Evolutionary conservation across 345 rosid genomes (phyloP).

Genomic region (Turritis glabra): DNA sequence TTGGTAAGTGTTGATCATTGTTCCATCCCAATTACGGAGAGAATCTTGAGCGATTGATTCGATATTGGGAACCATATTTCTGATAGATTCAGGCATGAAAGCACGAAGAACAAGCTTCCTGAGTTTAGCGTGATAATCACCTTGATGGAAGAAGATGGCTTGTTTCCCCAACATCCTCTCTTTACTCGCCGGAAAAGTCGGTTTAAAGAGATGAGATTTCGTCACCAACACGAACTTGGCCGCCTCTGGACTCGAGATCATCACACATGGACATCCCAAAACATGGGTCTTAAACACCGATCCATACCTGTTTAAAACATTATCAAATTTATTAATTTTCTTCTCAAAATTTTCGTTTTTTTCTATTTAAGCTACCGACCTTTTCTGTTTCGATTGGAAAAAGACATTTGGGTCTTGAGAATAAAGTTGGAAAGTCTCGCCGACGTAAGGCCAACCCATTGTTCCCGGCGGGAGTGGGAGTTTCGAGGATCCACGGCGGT

Average conservation of each 20-base stretch:
- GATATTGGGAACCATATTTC: slow-evolving; percentile 49
- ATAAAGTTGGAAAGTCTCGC: slow-evolving; percentile 85
- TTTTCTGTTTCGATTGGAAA: slow-evolving; percentile 65
- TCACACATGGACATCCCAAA: slow-evolving; percentile 83
- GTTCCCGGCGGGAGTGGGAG: slow-evolving; percentile 88
- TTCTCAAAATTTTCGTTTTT: not conserved
- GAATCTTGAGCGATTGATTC: slow-evolving; percentile 56
- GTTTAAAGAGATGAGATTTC: slow-evolving; percentile 74
- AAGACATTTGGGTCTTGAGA: slow-evolving; percentile 88
- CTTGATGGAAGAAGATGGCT: slow-evolving; percentile 87
- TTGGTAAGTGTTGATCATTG: slow-evolving; percentile 57
- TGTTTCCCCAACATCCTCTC: slow-evolving; percentile 85
- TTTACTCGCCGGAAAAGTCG: slow-evolving; percentile 86
- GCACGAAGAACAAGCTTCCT: slow-evolving; percentile 85
- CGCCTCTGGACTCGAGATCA: slow-evolving; percentile 87
- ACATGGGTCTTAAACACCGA: slow-evolving; percentile 80
- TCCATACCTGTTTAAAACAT: slow-evolving; percentile 52
- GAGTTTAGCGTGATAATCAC: slow-evolving; percentile 70
- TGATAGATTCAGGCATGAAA: slow-evolving; percentile 65
- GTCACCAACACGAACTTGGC: slow-evolving; percentile 73
- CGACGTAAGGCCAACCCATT: slow-evolving; percentile 82
- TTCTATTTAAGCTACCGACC: slow-evolving; percentile 36
- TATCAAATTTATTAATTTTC: not conserved
- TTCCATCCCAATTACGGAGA: slow-evolving; percentile 51
- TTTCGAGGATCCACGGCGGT: slow-evolving; percentile 23